phyloP scores from a whole-genome alignment of 2,329 filamentous ascomycete species.

The Alternaria sp. region DNA sequence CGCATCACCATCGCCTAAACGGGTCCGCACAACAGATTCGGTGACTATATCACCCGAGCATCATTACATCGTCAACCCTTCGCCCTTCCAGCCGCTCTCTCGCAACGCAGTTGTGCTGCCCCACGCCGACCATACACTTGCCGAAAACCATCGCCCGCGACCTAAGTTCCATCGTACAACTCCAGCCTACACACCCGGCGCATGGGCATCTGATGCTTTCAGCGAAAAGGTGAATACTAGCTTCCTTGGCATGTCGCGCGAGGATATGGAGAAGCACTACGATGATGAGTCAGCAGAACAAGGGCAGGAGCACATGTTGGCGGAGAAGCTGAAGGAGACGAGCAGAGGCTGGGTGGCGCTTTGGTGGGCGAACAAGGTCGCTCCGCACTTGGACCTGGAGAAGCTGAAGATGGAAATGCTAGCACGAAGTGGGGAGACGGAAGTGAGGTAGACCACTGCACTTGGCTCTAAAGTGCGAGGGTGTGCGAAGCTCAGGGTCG shows the following conservation, averaged over 20 bases:
- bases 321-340: slow-evolving; percentile 5
- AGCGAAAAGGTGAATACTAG: slow-evolving; percentile 18
- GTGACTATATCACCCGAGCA: slow-evolving; percentile 14
- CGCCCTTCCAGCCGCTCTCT: slow-evolving; percentile 6
- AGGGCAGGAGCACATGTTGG: slow-evolving; percentile 1
- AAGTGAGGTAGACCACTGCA: not conserved
- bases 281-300: slow-evolving; percentile 4
- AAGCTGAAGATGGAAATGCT: not conserved
- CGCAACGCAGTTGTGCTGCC: not conserved
- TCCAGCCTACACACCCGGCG: slow-evolving; percentile 6
- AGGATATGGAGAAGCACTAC: not conserved
- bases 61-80: slow-evolving; percentile 11
- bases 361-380: slow-evolving; percentile 13
- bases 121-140: slow-evolving; percentile 5
- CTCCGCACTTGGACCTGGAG: not conserved
- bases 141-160: slow-evolving; percentile 5
- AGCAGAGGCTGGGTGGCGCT: slow-evolving; percentile 6
- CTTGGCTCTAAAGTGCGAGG: not conserved
- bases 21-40: slow-evolving; percentile 11
- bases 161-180: slow-evolving; percentile 1
- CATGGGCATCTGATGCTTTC: slow-evolving; percentile 13
- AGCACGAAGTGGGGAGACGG: not conserved
- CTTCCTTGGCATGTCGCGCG: not conserved
- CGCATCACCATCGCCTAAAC: slow-evolving; percentile 3
- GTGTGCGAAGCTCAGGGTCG: not conserved